Conservation (phyloP, 129 eudicot species). For the Rutidosis leptorrhynchoides region DNA sequence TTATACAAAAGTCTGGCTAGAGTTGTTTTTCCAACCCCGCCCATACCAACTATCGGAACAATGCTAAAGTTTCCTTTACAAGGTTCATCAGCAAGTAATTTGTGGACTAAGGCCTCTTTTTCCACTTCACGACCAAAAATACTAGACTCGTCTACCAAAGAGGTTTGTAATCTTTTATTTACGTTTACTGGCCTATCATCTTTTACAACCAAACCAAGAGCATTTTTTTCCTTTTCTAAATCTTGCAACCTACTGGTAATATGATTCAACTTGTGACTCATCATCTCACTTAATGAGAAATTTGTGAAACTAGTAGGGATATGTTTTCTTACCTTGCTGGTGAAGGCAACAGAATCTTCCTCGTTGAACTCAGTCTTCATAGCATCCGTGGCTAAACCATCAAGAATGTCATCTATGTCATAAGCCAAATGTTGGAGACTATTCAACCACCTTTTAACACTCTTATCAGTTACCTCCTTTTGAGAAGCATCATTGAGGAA, state of each 20-base stretch:
- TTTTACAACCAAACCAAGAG: background rate
- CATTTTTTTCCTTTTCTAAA: background rate
- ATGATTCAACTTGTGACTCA: background rate
- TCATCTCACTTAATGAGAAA: background rate
- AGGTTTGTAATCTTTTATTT: slow-evolving; percentile 3
- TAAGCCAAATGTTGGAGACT: too few relatives aligned
- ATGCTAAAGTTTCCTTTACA: too few relatives aligned
- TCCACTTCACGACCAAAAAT: too few relatives aligned
- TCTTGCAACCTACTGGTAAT: background rate
- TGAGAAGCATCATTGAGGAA: slow-evolving; percentile 16
- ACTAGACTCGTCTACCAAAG: background rate
- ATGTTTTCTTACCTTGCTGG: slow-evolving; percentile 15
- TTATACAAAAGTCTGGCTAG: slow-evolving; percentile 44
- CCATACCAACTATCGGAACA: too few relatives aligned
- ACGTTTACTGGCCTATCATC: background rate
- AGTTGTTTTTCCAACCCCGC: slow-evolving; percentile 85
- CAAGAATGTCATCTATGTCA: slow-evolving; percentile 8
- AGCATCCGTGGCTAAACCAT: background rate
- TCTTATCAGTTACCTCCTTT: background rate
- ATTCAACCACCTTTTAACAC: slow-evolving; percentile 1
- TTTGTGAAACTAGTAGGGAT: slow-evolving; percentile 7
- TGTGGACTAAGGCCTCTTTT: too few relatives aligned
- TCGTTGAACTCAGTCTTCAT: background rate
- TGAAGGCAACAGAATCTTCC: too few relatives aligned
- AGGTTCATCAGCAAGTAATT: too few relatives aligned